Evolutionary conservation across 2,329 filamentous ascomycete species (phyloP).

Genomic region (Botrytis elliptica): DNA sequence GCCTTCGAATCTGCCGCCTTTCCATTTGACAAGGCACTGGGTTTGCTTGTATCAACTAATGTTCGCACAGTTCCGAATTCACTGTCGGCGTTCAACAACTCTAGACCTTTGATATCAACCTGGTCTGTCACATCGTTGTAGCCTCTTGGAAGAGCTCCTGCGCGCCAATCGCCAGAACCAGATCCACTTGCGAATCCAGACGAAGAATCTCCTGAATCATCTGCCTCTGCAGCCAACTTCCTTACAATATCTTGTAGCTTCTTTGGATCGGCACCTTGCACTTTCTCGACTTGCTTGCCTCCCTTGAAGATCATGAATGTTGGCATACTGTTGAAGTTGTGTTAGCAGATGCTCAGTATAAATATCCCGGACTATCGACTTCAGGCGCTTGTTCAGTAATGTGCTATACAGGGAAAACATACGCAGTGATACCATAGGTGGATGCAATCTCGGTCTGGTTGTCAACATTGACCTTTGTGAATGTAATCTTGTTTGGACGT

Average conservation of each 20-base stretch:
- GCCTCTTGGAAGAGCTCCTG: slow-evolving; percentile 71
- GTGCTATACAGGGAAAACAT: slow-evolving; percentile 36
- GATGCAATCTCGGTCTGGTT: slow-evolving; percentile 69
- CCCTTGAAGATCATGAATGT: slow-evolving; percentile 90
- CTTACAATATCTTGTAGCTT: slow-evolving; percentile 70
- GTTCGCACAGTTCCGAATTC: slow-evolving; percentile 70
- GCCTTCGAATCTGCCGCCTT: slow-evolving; percentile 48
- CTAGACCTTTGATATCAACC: slow-evolving; percentile 75
- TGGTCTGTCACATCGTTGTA: slow-evolving; percentile 82
- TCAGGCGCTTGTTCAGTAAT: not conserved
- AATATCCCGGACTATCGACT: not conserved
- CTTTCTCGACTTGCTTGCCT: slow-evolving; percentile 63
- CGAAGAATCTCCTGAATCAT: slow-evolving; percentile 45
- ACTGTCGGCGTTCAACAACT: slow-evolving; percentile 83
- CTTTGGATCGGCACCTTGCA: slow-evolving; percentile 70
- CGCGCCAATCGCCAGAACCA: slow-evolving; percentile 64
- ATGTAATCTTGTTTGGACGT: slow-evolving; percentile 70
- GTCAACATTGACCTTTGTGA: slow-evolving; percentile 85
- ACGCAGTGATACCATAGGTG: slow-evolving; percentile 70
- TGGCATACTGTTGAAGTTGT: slow-evolving; percentile 55
- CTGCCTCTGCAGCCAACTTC: slow-evolving; percentile 66
- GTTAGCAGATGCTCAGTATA: slow-evolving; percentile 14
- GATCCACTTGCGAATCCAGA: slow-evolving; percentile 42
- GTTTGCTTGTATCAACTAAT: slow-evolving; percentile 69
- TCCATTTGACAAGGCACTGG: slow-evolving; percentile 59